Evolutionary conservation across 2,329 filamentous ascomycete species (phyloP), one percentile per base, ranked within the genome.

Genomic region (Hypoxylon rubiginosum): DNA sequence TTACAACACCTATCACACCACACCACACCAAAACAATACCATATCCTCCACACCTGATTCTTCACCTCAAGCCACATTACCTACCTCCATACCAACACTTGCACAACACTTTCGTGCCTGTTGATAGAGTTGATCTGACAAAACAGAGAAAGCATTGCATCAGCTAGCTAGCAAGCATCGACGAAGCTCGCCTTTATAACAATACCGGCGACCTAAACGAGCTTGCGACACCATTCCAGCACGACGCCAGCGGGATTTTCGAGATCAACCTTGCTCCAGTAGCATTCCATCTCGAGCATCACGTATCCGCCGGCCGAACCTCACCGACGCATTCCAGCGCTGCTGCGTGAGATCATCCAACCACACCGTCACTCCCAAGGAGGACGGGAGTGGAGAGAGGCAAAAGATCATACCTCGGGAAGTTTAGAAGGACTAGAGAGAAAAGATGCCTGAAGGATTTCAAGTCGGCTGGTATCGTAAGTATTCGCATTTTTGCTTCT

Each of bases 401-500:
- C 64, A 62, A n/a, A 19, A 19, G 39, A 59, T 46, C 26, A 68
- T 21, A 70, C 62, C 63, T 65, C 53, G 61, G 68, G 67, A 72
- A 63, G 57, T 60, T 61, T 57, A 63, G 71, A 60, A 52, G 43
- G 41, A 66, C 51, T 41, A 57, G 54, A 39, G 32, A 66, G 64
- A 67, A 59, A 72, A 61, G 61, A 74, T 71, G 70, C 49, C 73
- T 64, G 72, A 71, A 71, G 66, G 73, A 54, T 76, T 76, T 64
- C 73, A 73, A 68, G 58, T 77, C 36, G 73, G 74, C 32, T 76
- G 74, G 74, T 76, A 76, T 63, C 75, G 75, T 77, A 69, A 76
- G 75, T 76, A n/a, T n/a, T n/a, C n/a, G n/a, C n/a, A 21, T 3
- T 28, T 11, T 34, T 10, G 15, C 4, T 41, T 15, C 49, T 19